phyloP scores from a whole-genome alignment of 2,329 filamentous ascomycete genomes.

The Sporothrix pseudoabietina region DNA sequence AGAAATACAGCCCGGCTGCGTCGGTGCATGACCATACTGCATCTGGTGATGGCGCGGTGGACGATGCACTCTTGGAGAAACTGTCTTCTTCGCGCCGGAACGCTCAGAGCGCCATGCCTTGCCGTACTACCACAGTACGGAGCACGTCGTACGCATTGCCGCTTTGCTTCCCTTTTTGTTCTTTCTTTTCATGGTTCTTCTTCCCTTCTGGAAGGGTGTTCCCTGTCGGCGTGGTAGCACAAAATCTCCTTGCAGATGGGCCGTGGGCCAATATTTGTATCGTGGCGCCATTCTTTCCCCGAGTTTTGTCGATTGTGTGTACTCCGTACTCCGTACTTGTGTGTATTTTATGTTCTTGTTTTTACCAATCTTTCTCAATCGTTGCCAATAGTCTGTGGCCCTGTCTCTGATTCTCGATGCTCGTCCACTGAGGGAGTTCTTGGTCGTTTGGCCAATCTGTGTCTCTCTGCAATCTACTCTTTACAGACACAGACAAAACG shows the following conservation, averaged over 20 bases:
- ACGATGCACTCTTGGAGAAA: not conserved
- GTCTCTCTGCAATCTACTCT: not conserved
- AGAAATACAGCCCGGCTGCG: not conserved
- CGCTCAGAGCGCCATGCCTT: slow-evolving; percentile 6
- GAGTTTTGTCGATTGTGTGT: not conserved
- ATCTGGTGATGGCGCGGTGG: not conserved
- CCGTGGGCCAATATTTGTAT: slow-evolving; percentile 12
- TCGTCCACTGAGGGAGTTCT: not conserved
- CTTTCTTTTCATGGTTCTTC: not conserved
- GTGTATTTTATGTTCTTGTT: not conserved
- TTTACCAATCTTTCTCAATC: not conserved
- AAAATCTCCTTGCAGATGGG: slow-evolving; percentile 2
- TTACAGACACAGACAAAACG: not conserved
- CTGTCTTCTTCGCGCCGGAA: not conserved
- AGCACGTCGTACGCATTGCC: not conserved
- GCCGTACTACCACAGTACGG: not conserved
- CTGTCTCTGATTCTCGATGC: not conserved
- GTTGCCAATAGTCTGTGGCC: not conserved
- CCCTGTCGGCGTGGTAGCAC: slow-evolving; percentile 25
- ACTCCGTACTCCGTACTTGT: not conserved
- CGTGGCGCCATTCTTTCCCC: not conserved
- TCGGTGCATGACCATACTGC: slow-evolving; percentile 1
- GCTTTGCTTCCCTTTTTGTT: not conserved
- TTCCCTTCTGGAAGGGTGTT: slow-evolving; percentile 26
- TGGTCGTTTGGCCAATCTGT: not conserved